A percentile compares a stretch with the other conserved stretches of the same genome.
Conservation (phyloP, 306 rosid species). For the Elaeagnus macrophylla region DNA sequence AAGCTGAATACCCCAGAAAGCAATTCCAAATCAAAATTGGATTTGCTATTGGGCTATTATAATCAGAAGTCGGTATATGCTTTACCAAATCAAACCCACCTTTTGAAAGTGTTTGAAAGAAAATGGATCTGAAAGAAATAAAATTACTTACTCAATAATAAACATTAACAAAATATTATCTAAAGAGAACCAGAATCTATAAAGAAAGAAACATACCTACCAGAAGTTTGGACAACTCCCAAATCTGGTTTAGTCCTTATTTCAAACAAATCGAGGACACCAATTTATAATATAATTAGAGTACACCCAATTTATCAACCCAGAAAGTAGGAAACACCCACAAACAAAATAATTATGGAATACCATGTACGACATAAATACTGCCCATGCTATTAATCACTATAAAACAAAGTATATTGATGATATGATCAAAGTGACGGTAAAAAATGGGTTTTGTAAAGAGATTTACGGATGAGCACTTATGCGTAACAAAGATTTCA, state of each 20-base stretch:
- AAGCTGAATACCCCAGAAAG: slow-evolving; percentile 20
- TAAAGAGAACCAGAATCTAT: slow-evolving; percentile 18
- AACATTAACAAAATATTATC: slow-evolving; percentile 24
- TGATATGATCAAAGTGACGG: no score
- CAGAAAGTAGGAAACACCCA: slow-evolving; percentile 5
- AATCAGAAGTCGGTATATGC: no score
- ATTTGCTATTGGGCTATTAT: no score
- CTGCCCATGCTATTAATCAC: no score
- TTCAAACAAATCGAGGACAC: slow-evolving; percentile 19
- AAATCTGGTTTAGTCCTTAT: slow-evolving; percentile 4
- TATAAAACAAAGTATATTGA: no score
- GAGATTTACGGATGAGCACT: no score
- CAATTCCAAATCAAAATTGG: slow-evolving; percentile 12
- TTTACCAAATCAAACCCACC: no score
- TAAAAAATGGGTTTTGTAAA: no score
- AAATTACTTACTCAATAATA: slow-evolving; percentile 13
- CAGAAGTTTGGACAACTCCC: slow-evolving; percentile 4
- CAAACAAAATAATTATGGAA: background rate
- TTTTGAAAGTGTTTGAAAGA: background rate
- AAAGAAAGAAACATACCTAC: background rate
- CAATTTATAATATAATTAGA: no score
- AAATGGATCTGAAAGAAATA: slow-evolving; percentile 19
- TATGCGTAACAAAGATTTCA: no score
- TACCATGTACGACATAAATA: background rate
- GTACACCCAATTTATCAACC: slow-evolving; percentile 22